Percentiles rank a stretch among this genome's conserved stretches.
Evolutionary conservation across 768 basidiomycete genomes (phyloP).

Genomic region (Kwoniella sp.): DNA sequence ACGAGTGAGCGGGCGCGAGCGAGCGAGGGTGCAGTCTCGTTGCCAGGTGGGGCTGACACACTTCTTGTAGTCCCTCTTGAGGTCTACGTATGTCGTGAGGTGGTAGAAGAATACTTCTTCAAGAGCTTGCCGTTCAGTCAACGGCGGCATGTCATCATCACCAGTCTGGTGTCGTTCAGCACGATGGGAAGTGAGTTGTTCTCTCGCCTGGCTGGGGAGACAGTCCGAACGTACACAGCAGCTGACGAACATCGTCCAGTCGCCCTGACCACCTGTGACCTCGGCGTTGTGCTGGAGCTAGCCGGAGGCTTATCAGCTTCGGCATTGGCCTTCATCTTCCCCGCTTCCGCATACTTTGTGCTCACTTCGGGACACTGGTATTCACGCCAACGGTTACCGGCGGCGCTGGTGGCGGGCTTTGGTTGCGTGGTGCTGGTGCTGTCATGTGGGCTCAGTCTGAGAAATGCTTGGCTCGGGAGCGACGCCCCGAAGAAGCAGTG

Average conservation of each 20-base stretch:
- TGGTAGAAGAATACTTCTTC: conserved; percentile 95
- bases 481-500: conserved; percentile 68
- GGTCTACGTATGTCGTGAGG: conserved; percentile 95
- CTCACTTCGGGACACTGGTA: conserved; percentile 58
- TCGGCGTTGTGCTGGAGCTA: conserved; percentile 97
- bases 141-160: conserved; percentile 84
- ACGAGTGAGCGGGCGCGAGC: conserved; percentile 54
- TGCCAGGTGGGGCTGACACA: neutral
- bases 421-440: conserved; percentile 71
- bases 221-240: too few relatives aligned
- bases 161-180: conserved; percentile 71
- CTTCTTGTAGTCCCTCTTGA: conserved; percentile 66
- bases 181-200: conserved; percentile 78
- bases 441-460: conserved; percentile 70
- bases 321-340: conserved; percentile 76
- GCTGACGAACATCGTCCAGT: conserved; percentile 54
- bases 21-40: neutral
- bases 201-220: too few relatives aligned
- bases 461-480: conserved; percentile 71
- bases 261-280: conserved; percentile 85
- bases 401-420: conserved; percentile 67
- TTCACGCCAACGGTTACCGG: conserved; percentile 68
- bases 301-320: conserved; percentile 79
- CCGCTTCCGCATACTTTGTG: conserved; percentile 45
- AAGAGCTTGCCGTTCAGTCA: conserved; percentile 75